A percentile compares a stretch with the other conserved stretches of the same genome.
Evolutionary conservation across 257 asterid genomes (phyloP).

Genomic region (Linaria vulgaris): DNA sequence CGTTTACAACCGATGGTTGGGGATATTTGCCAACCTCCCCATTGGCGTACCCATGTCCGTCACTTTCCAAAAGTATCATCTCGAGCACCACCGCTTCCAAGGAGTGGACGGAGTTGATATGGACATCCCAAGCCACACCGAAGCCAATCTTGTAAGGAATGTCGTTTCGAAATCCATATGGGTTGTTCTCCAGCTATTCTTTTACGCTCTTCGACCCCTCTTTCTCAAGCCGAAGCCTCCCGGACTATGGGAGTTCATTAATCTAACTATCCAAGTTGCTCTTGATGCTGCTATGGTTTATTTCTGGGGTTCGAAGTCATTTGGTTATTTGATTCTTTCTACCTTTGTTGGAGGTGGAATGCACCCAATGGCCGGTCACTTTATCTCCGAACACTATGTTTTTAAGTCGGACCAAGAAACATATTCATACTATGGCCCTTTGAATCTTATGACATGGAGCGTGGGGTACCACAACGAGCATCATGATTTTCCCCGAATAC

Average conservation of each 20-base stretch:
- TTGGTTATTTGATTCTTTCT: conserved; percentile 76
- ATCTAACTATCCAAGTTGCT: conserved; percentile 56
- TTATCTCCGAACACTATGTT: conserved; percentile 85
- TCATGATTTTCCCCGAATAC: conserved; percentile 93
- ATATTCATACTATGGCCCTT: conserved; percentile 83
- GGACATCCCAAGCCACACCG: conserved; percentile 76
- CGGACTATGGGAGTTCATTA: conserved; percentile 82
- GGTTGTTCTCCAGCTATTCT: conserved; percentile 83
- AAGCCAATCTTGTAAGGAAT: conserved; percentile 59
- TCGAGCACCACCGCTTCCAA: conserved; percentile 95
- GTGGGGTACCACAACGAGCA: conserved; percentile 97
- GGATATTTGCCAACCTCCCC: conserved; percentile 91
- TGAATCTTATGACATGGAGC: conserved; percentile 84
- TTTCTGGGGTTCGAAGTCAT: conserved; percentile 77
- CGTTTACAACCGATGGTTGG: conserved; percentile 81
- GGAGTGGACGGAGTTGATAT: conserved; percentile 94
- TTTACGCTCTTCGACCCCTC: conserved; percentile 86
- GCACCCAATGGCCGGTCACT: conserved; percentile 99
- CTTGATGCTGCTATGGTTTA: conserved; percentile 68
- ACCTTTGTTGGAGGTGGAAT: conserved; percentile 93
- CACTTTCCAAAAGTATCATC: conserved; percentile 95
- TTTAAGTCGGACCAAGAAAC: conserved; percentile 81
- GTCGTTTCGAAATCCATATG: conserved; percentile 64
- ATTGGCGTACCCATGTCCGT: conserved; percentile 94
- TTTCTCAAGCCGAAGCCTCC: conserved; percentile 95